A percentile compares a stretch with the other conserved stretches of the same genome.
These are phyloP conservation scores for Globisporangium iwayamae DNA, from an alignment of 352 stramenopile species.

Conservation along the genomic window DNA sequence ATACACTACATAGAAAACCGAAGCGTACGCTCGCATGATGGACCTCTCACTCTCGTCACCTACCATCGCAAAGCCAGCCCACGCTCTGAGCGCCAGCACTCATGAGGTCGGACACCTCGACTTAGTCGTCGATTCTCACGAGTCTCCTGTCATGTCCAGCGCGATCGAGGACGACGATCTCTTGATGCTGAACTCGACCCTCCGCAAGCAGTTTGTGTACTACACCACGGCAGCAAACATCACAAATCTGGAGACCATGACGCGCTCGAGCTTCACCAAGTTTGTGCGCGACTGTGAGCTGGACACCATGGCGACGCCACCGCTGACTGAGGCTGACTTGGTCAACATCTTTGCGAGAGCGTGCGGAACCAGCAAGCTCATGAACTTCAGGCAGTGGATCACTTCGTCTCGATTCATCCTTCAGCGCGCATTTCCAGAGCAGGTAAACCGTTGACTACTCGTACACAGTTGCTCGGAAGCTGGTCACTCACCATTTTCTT, in stretches of 20 bases:
- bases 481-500: not conserved
- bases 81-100: not conserved
- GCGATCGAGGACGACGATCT: slow-evolving; percentile 7
- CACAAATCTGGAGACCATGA: slow-evolving; percentile 65
- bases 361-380: slow-evolving; percentile 29
- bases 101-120: not conserved
- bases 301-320: slow-evolving; percentile 24
- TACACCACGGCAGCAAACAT: slow-evolving; percentile 63
- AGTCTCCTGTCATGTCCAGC: not conserved
- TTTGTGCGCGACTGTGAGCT: slow-evolving; percentile 65
- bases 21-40: slow-evolving; percentile 37
- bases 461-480: not conserved
- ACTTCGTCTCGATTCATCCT: slow-evolving; percentile 45
- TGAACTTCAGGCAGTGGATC: slow-evolving; percentile 57
- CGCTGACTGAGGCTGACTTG: slow-evolving; percentile 54
- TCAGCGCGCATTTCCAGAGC: slow-evolving; percentile 21
- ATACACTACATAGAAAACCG: slow-evolving; percentile 22
- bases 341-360: slow-evolving; percentile 42
- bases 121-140: not conserved
- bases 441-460: slow-evolving; percentile 17
- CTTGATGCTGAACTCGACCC: slow-evolving; percentile 48
- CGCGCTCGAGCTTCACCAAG: slow-evolving; percentile 51
- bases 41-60: slow-evolving; percentile 28
- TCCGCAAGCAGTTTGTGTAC: slow-evolving; percentile 61
- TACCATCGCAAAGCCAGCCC: slow-evolving; percentile 3